Evolutionary conservation across 2,329 filamentous ascomycete genomes (phyloP).

Genomic region (Diaporthe capsici): DNA sequence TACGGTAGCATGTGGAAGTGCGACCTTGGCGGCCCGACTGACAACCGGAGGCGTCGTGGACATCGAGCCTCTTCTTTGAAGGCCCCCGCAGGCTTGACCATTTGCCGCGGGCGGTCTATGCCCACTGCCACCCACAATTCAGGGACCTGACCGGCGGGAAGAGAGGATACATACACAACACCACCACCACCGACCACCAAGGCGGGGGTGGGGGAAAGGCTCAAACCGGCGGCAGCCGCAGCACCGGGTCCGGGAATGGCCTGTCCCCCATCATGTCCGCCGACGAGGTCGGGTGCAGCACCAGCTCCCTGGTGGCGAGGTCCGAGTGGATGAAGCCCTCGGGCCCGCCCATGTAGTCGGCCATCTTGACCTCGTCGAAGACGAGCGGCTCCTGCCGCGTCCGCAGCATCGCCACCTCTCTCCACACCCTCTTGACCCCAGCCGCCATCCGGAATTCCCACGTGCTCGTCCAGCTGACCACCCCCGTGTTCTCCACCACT

Average conservation of each 20-base stretch:
- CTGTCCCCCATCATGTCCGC: constrained; percentile 38
- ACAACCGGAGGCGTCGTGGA: neutral
- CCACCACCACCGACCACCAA: neutral
- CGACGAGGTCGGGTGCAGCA: constrained; percentile 35
- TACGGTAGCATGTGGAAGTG: neutral
- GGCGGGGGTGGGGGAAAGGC: neutral
- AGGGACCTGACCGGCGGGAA: neutral
- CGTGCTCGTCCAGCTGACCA: constrained; percentile 42
- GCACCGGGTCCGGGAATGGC: constrained; percentile 35
- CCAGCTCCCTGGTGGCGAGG: constrained; percentile 39
- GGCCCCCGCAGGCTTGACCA: neutral
- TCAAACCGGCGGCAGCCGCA: constrained; percentile 23
- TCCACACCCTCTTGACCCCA: constrained; percentile 39
- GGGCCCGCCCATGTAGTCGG: constrained; percentile 29
- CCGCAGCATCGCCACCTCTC: constrained; percentile 34
- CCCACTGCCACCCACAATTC: neutral
- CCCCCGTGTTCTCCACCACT: constrained; percentile 34
- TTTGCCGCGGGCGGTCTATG: neutral
- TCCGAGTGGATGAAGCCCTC: constrained; percentile 41
- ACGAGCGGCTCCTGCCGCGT: constrained; percentile 36
- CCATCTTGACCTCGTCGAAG: constrained; percentile 39
- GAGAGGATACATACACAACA: neutral
- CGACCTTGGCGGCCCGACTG: neutral
- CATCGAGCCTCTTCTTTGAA: neutral
- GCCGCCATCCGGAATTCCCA: constrained; percentile 40